Percentiles rank a stretch among this genome's conserved stretches.
These are phyloP conservation scores for Baudoinia panamericana DNA, from an alignment of 495 filamentous ascomycete genomes.

Conservation along the genomic window DNA sequence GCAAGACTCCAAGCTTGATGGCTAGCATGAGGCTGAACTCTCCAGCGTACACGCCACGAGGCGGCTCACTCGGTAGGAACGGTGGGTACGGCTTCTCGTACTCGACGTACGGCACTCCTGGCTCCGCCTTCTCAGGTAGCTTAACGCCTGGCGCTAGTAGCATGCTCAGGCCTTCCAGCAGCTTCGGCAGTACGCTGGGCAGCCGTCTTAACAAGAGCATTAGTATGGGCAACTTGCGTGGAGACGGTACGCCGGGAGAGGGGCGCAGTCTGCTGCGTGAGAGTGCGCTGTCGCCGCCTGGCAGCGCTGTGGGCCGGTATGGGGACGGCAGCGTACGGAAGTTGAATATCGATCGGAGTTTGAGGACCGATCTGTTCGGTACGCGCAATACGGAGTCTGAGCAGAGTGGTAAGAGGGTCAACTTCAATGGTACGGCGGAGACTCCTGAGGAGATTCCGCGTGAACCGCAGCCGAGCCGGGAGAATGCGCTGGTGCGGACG, in stretches of 20 bases:
- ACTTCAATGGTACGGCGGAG: conserved; percentile 54
- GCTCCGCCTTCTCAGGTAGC: conserved; percentile 49
- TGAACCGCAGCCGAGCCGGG: neutral
- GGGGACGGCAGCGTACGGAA: conserved; percentile 65
- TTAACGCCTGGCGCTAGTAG: conserved; percentile 53
- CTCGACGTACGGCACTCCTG: conserved; percentile 73
- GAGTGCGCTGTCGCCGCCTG: conserved; percentile 65
- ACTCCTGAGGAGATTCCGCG: conserved; percentile 1
- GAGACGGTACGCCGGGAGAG: conserved; percentile 50
- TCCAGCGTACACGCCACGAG: conserved; percentile 40
- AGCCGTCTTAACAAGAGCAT: conserved; percentile 39
- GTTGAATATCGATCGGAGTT: conserved; percentile 73
- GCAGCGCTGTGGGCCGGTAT: conserved; percentile 40
- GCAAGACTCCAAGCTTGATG: conserved; percentile 54
- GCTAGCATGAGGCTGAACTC: conserved; percentile 66
- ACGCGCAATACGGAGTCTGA: conserved; percentile 31
- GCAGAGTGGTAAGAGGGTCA: conserved; percentile 59
- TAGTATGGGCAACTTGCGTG: conserved; percentile 55
- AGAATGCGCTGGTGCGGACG: conserved; percentile 15
- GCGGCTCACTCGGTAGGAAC: conserved; percentile 35
- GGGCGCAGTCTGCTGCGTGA: conserved; percentile 76
- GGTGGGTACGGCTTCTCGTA: conserved; percentile 79
- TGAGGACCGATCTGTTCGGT: conserved; percentile 64
- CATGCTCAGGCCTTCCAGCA: conserved; percentile 51
- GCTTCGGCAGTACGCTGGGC: conserved; percentile 39